Base-by-base conservation (phyloP, 2,329 filamentous ascomycete genomes). In the Alternaria hordeiaustralica region DNA sequence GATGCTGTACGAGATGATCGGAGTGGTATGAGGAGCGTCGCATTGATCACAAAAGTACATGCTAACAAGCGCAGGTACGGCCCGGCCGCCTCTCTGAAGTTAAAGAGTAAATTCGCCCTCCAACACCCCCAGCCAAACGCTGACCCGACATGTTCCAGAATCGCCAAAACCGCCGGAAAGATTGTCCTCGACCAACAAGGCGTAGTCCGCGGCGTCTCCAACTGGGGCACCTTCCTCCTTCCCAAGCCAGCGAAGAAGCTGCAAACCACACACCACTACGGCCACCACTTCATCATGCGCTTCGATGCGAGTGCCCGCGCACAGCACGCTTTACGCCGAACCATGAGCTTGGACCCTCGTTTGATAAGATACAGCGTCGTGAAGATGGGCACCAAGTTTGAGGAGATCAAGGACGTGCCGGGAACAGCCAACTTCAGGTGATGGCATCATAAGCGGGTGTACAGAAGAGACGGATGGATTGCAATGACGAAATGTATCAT, bases 1-100 rank as follows among this genome's bases (percentile, higher is more conserved):
- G 70, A 97, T 99, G 96, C 85, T 99, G 84, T 99, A 99, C 86
- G 96, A 99, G 85, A 86, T 98, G 78, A 96, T 99, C 82, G 96
- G 92, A 81, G 91, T 97, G 83, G 96, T 97, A 84, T 76, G 91
- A 84, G 13, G 18, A 43, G 28, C 15, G 26, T 44, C n/a, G 21
- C 30, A 28, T 18, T 49, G 43, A 18, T n/a, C 33, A 18, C 0
- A 21, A 55, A 23, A 36, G 43, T 18, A 13, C 30, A 41, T 49
- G 33, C 53, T 55, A 45, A 43, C 50, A 30, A 45, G 46, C 21
- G 28, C 78, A 98, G 96, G 94, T 97, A 84, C 95, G 96, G 78
- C 93, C 94, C 72, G 93, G 93, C 86, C 95, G 89, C 83, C 84
- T 97, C 79, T 85, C 87, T 79, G 95, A 98, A 87, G 94, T 97